A percentile compares a stretch with the other conserved stretches of the same genome.
Conservation (phyloP, 495 filamentous ascomycete genomes). For the Chaetomium fimeti region DNA sequence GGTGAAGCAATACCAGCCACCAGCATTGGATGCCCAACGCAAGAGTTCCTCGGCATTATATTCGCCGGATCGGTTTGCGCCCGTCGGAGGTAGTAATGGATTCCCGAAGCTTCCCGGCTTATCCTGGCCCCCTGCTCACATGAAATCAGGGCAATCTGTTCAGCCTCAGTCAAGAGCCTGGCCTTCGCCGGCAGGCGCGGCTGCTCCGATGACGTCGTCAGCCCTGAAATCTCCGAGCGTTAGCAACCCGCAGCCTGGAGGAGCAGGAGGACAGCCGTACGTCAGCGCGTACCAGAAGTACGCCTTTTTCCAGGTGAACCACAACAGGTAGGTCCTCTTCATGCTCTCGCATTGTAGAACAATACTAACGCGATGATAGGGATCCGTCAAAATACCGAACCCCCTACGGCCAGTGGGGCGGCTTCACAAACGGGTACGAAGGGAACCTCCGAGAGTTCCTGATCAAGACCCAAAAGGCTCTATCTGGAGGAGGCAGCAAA, state of each 20-base stretch:
- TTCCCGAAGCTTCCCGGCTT: slow-evolving; percentile 41
- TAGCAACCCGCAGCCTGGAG: slow-evolving; percentile 22
- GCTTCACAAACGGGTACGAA: slow-evolving; percentile 58
- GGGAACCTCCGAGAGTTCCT: slow-evolving; percentile 49
- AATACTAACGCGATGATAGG: slow-evolving; percentile 33
- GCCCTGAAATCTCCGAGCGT: slow-evolving; percentile 30
- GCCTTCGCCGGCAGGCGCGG: slow-evolving; percentile 29
- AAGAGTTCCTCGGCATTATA: slow-evolving; percentile 28
- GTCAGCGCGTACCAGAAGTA: slow-evolving; percentile 45
- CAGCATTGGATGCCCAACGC: slow-evolving; percentile 19
- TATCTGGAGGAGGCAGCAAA: slow-evolving; percentile 32
- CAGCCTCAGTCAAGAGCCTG: slow-evolving; percentile 36
- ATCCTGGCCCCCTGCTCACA: slow-evolving; percentile 41
- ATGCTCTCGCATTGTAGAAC: background rate
- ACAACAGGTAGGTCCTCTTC: slow-evolving; percentile 45
- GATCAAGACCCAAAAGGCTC: slow-evolving; percentile 41
- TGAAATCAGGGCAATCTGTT: slow-evolving; percentile 38
- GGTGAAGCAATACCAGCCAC: slow-evolving; percentile 28
- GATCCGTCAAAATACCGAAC: slow-evolving; percentile 50
- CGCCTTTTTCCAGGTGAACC: slow-evolving; percentile 52
- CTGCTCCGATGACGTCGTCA: slow-evolving; percentile 35
- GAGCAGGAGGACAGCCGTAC: slow-evolving; percentile 26
- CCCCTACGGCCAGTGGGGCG: slow-evolving; percentile 51
- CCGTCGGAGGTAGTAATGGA: slow-evolving; percentile 44
- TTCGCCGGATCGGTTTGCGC: slow-evolving; percentile 39